Conservation (phyloP, 108 stramenopile genomes). For the Conticribra weissflogii region DNA sequence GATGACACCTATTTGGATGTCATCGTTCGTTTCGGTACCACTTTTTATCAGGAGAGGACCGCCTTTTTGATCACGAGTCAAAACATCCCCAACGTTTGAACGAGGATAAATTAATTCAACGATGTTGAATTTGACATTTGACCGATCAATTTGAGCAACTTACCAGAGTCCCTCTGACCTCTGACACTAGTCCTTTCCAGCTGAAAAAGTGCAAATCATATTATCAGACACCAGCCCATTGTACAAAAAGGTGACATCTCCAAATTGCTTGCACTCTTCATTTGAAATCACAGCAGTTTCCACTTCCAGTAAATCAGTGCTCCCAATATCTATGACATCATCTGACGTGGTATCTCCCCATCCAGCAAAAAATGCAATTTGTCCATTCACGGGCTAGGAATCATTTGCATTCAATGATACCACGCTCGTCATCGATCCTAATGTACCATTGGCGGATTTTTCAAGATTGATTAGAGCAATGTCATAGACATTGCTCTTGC, state of each 20-base stretch:
- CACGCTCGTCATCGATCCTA: background rate
- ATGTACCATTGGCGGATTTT: background rate
- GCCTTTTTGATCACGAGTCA: background rate
- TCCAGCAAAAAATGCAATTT: slow-evolving; percentile 3
- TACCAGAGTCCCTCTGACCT: background rate
- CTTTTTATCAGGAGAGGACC: slow-evolving; percentile 10
- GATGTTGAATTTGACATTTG: background rate
- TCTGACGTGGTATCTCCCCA: slow-evolving; percentile 11
- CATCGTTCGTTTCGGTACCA: background rate
- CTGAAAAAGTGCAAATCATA: slow-evolving; percentile 22
- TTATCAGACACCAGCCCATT: slow-evolving; percentile 1
- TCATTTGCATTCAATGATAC: slow-evolving; percentile 3
- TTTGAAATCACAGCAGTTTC: slow-evolving; percentile 14
- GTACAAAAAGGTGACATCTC: background rate
- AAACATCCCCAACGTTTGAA: background rate
- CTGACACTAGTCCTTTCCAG: slow-evolving; percentile 12
- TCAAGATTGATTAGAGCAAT: slow-evolving; percentile 5
- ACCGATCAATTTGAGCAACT: background rate
- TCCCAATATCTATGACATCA: background rate
- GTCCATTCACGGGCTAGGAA: background rate
- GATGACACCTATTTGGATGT: slow-evolving; percentile 23
- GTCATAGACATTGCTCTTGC: slow-evolving; percentile 1
- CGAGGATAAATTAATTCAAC: background rate
- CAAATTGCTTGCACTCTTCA: slow-evolving; percentile 6
- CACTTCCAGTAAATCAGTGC: slow-evolving; percentile 6